Base-by-base conservation (phyloP, 805 yeast genomes). In the Metschnikowia gelsemii region DNA sequence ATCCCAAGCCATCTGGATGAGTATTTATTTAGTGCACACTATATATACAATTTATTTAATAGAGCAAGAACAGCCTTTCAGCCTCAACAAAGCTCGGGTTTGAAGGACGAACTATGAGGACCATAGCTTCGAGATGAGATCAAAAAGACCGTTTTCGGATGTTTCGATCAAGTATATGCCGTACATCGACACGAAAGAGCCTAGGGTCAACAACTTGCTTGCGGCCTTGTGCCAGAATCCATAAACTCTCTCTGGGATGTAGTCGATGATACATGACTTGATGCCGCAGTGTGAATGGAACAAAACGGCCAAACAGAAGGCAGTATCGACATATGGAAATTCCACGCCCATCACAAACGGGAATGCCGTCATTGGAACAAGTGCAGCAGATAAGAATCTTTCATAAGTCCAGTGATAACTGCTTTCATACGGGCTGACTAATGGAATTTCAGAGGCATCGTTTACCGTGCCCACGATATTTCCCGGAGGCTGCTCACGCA, bases 371-470 rank as follows among this genome's bases (percentile, higher is more conserved):
- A 91, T 68, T 23, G 99, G 99, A 18, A 88, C 75, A 61, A 90
- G 69, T 8, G 82, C 79, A 13, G 83, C 62, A 3, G 95, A 74
- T 25, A 88, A 67, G 4, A 78, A 56, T 53, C 87, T 79, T 72
- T 91, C 99, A 55, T 82, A 81, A n/a, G 86, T 71, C 99, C 99
- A 91, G 71, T 90, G 98, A 62, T 79, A 76, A 18, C 95, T 85
- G 35, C 98, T 97, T 57, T 88, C 90, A 37, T 72, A 58, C 50
- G 73, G 78, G 56, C 77, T 72, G 4, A 81, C 61, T 29, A 72
- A 63, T 28, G 97, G 97, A 12, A 79, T 68, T 24, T 70, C 66
- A 56, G 75, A 84, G 12, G 98, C 89, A 48, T 93, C 98, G 64
- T 91, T 93, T 35, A 90, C 96, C 5, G 90, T 80, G n/a, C 97